These are phyloP conservation scores for Bipolaris cookei DNA, from an alignment of 2,329 filamentous ascomycete genomes.

Conservation along the genomic window DNA sequence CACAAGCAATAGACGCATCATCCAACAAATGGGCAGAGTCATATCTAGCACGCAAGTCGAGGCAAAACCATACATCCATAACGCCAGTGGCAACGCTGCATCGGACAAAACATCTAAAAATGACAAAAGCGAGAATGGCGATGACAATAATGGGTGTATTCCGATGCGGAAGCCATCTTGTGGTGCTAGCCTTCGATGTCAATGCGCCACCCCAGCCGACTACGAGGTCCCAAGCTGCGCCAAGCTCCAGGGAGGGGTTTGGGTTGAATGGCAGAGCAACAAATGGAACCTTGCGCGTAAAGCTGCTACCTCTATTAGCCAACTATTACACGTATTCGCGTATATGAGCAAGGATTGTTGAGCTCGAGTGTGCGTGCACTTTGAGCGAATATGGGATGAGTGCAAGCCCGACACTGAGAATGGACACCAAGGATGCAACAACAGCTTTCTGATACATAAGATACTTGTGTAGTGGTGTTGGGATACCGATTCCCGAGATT, in stretches of 20 bases:
- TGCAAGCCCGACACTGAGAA: not conserved
- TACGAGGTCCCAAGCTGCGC: not conserved
- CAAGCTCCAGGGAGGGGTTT: not conserved
- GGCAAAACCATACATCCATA: not conserved
- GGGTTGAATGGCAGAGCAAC: not conserved
- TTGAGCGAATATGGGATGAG: not conserved
- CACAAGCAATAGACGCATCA: not conserved
- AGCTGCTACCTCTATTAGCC: not conserved
- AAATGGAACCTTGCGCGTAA: not conserved
- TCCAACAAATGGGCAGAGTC: not conserved
- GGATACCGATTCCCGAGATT: not conserved
- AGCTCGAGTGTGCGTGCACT: not conserved
- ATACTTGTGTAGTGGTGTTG: not conserved
- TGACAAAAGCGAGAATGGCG: not conserved
- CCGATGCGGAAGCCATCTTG: not conserved
- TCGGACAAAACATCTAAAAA: not conserved
- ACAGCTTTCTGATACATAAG: not conserved
- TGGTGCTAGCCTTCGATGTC: not conserved
- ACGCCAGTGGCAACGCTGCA: not conserved
- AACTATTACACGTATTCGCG: not conserved
- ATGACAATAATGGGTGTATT: not conserved
- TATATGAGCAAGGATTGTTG: not conserved
- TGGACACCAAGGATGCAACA: slow-evolving; percentile 3
- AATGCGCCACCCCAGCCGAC: not conserved
- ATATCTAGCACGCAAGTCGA: not conserved